Conservation (phyloP, 805 yeast species). For the Wickerhamomyces pijperi region DNA sequence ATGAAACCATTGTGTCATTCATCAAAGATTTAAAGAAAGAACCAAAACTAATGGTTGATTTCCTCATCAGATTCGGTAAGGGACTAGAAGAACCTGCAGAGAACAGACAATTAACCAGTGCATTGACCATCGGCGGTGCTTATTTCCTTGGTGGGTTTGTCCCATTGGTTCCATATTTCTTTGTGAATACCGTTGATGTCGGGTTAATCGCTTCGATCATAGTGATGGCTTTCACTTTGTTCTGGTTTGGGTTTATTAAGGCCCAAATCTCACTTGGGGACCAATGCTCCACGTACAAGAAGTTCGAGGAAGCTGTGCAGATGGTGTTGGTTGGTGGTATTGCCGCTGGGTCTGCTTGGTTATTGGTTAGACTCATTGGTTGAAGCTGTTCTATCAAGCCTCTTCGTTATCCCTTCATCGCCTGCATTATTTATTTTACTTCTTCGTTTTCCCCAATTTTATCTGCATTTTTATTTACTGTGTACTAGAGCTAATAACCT, state of each 20-base stretch:
- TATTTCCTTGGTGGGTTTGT: constrained; percentile 89
- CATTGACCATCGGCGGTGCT: constrained; percentile 80
- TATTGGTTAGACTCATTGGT: constrained; percentile 71
- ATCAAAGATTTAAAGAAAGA: constrained; percentile 67
- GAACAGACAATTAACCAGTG: constrained; percentile 79
- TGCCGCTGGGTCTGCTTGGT: constrained; percentile 97
- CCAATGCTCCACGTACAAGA: constrained; percentile 49
- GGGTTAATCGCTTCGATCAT: constrained; percentile 69
- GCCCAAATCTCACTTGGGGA: constrained; percentile 78
- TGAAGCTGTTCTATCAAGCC: too few relatives aligned
- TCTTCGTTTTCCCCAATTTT: background rate
- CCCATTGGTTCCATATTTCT: constrained; percentile 86
- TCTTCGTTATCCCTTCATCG: background rate
- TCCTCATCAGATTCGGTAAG: constrained; percentile 76
- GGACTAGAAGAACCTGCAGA: constrained; percentile 96
- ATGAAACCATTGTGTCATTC: constrained; percentile 62
- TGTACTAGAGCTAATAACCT: background rate
- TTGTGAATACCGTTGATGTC: constrained; percentile 58
- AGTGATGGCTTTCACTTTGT: constrained; percentile 78
- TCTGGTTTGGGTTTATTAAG: constrained; percentile 78
- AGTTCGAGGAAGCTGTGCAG: constrained; percentile 71
- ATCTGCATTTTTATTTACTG: background rate
- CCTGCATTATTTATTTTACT: background rate
- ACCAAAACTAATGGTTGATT: constrained; percentile 74
- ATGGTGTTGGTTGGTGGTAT: constrained; percentile 95